phyloP scores from a whole-genome alignment of 176 grass and related monocot species.

The Aegilops longissima region DNA sequence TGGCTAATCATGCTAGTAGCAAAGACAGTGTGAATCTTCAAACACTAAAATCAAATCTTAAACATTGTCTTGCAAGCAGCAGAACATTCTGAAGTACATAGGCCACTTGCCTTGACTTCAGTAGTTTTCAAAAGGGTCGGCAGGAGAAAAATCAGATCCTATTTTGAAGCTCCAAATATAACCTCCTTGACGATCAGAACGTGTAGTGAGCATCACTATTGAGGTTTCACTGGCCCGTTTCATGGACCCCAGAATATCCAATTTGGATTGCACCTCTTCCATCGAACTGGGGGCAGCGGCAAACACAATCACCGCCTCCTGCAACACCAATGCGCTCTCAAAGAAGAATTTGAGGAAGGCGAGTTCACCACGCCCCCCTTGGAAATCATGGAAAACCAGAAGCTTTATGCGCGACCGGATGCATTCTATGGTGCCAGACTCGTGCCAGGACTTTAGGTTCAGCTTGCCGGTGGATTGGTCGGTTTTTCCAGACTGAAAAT shows the following conservation, averaged over 20 bases:
- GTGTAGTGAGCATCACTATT: not conserved
- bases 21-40: not conserved
- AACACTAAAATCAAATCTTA: not conserved
- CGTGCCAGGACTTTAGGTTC: not conserved
- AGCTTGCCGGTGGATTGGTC: not conserved
- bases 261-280: not conserved
- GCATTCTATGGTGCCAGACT: not conserved
- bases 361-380: not conserved
- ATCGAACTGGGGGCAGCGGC: not conserved
- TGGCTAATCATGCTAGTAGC: not conserved
- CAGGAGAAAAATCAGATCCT: not conserved
- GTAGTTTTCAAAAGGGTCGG: not conserved
- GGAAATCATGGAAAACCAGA: not conserved
- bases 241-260: not conserved
- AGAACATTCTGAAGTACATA: not conserved
- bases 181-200: not conserved
- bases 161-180: not conserved
- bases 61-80: not conserved
- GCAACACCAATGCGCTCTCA: not conserved
- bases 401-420: not conserved
- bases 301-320: not conserved
- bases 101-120: not conserved
- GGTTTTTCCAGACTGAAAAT: not conserved
- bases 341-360: conserved; percentile 9
- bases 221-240: not conserved